A percentile compares a stretch with the other conserved stretches of the same genome.
phyloP scores from a whole-genome alignment of 2,329 filamentous ascomycete genomes.

The Cladosporium phlei region DNA sequence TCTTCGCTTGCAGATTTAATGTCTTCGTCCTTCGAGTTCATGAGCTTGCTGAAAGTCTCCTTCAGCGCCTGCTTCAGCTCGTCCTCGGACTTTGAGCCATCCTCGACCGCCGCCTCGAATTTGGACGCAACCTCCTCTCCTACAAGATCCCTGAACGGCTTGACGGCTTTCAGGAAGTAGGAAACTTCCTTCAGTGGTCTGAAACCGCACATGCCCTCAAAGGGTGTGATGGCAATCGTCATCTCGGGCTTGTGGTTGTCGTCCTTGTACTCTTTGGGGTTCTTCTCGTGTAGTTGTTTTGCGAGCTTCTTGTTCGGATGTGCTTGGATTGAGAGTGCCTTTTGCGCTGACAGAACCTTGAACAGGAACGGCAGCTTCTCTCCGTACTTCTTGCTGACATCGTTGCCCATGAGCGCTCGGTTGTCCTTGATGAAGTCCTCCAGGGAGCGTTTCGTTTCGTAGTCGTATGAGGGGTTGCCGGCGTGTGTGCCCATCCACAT shows the following conservation, averaged over 20 bases:
- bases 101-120: slow-evolving; percentile 47
- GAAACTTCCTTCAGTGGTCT: slow-evolving; percentile 79
- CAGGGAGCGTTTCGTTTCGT: slow-evolving; percentile 76
- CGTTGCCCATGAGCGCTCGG: slow-evolving; percentile 69
- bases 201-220: slow-evolving; percentile 95
- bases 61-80: slow-evolving; percentile 75
- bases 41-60: slow-evolving; percentile 69
- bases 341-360: slow-evolving; percentile 94
- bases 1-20: slow-evolving; percentile 62
- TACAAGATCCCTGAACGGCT: slow-evolving; percentile 45
- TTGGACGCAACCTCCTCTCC: slow-evolving; percentile 44
- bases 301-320: slow-evolving; percentile 71
- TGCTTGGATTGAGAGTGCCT: slow-evolving; percentile 93
- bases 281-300: slow-evolving; percentile 76
- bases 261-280: slow-evolving; percentile 94
- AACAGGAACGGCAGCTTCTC: slow-evolving; percentile 88
- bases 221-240: slow-evolving; percentile 95
- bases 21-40: slow-evolving; percentile 67
- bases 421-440: slow-evolving; percentile 87
- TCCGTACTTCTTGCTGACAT: slow-evolving; percentile 70
- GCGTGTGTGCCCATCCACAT: slow-evolving; percentile 99
- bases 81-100: slow-evolving; percentile 47
- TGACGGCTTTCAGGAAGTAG: slow-evolving; percentile 69
- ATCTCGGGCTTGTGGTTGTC: slow-evolving; percentile 99
- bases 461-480: slow-evolving; percentile 86